Conservation (phyloP, 495 filamentous ascomycete species). For the Friedmanniomyces endolithicus region DNA sequence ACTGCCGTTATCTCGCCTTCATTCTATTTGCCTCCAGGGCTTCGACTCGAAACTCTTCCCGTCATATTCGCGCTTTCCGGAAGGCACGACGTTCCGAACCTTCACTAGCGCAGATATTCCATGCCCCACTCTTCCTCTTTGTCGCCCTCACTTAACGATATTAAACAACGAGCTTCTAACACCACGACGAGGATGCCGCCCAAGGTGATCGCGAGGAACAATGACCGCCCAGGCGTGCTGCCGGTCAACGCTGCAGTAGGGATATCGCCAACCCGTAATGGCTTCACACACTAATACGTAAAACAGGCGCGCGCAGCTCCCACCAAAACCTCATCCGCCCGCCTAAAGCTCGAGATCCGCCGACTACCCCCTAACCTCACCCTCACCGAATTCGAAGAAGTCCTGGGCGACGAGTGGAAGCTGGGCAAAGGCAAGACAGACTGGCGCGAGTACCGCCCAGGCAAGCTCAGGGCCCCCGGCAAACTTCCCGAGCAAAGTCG, state of each 20-base stretch:
- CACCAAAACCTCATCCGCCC: constrained; percentile 47
- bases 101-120: too few relatives aligned
- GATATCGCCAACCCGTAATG: too few relatives aligned
- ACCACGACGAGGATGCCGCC: constrained; percentile 9
- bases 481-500: constrained; percentile 29
- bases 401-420: constrained; percentile 76
- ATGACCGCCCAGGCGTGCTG: constrained; percentile 41
- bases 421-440: constrained; percentile 66
- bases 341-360: constrained; percentile 75
- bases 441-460: constrained; percentile 63
- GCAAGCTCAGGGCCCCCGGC: constrained; percentile 46
- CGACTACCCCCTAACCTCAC: constrained; percentile 78
- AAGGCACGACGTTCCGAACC: too few relatives aligned
- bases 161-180: too few relatives aligned
- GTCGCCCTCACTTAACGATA: too few relatives aligned
- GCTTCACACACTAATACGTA: too few relatives aligned
- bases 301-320: constrained; percentile 33
- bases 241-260: constrained; percentile 40
- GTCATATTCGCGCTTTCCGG: too few relatives aligned
- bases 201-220: constrained; percentile 12
- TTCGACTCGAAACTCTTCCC: too few relatives aligned
- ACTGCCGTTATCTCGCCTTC: too few relatives aligned
- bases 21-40: too few relatives aligned
- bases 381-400: constrained; percentile 58
- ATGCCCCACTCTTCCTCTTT: too few relatives aligned